A percentile compares a stretch with the other conserved stretches of the same genome.
phyloP scores from a whole-genome alignment of 768 basidiomycete species.

The Tulasnella sp. region DNA sequence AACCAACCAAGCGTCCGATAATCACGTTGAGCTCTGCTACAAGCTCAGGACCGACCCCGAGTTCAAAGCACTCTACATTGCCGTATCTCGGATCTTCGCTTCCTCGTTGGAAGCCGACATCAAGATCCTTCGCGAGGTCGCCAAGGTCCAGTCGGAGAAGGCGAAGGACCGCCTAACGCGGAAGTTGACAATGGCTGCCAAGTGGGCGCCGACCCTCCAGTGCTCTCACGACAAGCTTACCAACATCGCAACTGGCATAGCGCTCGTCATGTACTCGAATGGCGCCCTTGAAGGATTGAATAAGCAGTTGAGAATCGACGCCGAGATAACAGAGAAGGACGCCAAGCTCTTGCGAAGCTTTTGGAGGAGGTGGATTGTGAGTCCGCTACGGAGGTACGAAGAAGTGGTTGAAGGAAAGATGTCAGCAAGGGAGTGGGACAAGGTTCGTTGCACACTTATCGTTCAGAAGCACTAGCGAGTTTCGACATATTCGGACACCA shows the following conservation, averaged over 20 bases:
- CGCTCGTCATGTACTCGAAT: slow-evolving; percentile 54
- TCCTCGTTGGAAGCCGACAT: slow-evolving; percentile 56
- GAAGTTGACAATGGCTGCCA: slow-evolving; percentile 53
- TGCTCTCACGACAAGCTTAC: slow-evolving; percentile 64
- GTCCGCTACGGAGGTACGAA: slow-evolving; percentile 55
- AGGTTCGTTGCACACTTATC: not conserved
- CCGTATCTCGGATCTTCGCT: slow-evolving; percentile 67
- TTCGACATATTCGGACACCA: not conserved
- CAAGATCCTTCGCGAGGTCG: slow-evolving; percentile 47
- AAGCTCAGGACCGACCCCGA: slow-evolving; percentile 46
- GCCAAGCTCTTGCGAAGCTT: slow-evolving; percentile 57
- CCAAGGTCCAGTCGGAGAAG: slow-evolving; percentile 39
- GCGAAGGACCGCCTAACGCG: slow-evolving; percentile 33
- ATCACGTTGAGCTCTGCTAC: slow-evolving; percentile 27
- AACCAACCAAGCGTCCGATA: slow-evolving; percentile 30
- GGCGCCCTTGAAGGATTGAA: slow-evolving; percentile 38
- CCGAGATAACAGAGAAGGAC: slow-evolving; percentile 39
- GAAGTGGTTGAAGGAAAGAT: slow-evolving; percentile 63
- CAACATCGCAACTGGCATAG: slow-evolving; percentile 67
- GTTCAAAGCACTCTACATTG: slow-evolving; percentile 66
- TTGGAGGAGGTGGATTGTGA: slow-evolving; percentile 63
- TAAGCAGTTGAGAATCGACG: slow-evolving; percentile 34
- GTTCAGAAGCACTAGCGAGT: not conserved
- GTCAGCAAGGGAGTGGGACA: slow-evolving; percentile 52
- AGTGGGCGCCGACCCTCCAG: slow-evolving; percentile 70